Evolutionary conservation across 345 rosid genomes (phyloP), one percentile per base, ranked within the genome.

Genomic region (Diplotaxis tenuifolia): DNA sequence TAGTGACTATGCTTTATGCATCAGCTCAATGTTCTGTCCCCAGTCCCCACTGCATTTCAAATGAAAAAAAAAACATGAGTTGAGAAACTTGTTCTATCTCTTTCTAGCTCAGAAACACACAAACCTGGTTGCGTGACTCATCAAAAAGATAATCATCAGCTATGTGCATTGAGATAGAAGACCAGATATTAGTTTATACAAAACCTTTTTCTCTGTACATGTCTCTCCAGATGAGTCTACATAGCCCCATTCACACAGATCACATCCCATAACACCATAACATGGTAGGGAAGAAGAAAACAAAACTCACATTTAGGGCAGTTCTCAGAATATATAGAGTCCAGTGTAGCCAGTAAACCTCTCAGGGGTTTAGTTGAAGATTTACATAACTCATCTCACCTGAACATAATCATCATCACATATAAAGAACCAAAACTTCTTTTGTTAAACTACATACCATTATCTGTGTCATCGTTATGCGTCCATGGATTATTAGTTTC

Each of bases 401-500:
- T 93, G 12, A 82, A 75, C 21, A 67, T 18, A 81, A 62, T 40
- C 70, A 68, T 68, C 57, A 64, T 27, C 15, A 20, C 38, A 25
- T 25, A 25, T 25, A 25, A 25, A 25, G 28, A 25, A 25, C 28
- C 28, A 25, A 25, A 25, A 25, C 28, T 25, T 25, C 28, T 15
- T 72, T 53, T 12, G 23, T 29, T 47, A 40, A 54, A 25, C n/a
- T 78, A 55, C 53, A 45, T 75, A 95, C 97, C 87, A 45, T 84
- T 92, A 75, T 95, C 93, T 45, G 98, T 89, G 85, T 94, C 98
- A 69, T 94, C 96, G 61, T 91, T 97, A 80, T 86, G 71, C 16
- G 99, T 92, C 99, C 96, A 95, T 8, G 99, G 96, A 62, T 95
- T 95, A 59, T 92, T 94, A 11, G 84, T 87, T 76, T 81, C 98